These are phyloP conservation scores for Cicer cuneatum DNA, from an alignment of 306 rosid genomes.

Conservation along the genomic window DNA sequence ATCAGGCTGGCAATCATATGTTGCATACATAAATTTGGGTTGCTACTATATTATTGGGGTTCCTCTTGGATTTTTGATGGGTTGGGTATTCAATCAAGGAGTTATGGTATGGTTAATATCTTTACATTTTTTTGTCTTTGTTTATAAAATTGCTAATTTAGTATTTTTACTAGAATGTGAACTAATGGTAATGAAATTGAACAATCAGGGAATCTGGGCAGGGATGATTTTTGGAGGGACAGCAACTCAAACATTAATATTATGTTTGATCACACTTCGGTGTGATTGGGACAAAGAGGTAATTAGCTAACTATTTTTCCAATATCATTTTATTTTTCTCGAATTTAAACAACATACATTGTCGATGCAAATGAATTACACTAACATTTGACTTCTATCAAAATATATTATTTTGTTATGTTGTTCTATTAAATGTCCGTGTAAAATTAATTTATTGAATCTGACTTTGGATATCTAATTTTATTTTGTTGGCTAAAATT, in stretches of 20 bases:
- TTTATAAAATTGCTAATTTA: neutral
- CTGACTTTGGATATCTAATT: too few relatives aligned
- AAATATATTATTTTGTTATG: too few relatives aligned
- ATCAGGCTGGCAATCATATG: constrained; percentile 88
- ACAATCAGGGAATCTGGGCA: constrained; percentile 77
- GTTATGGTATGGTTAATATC: constrained; percentile 63
- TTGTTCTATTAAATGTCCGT: too few relatives aligned
- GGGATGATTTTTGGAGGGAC: constrained; percentile 94
- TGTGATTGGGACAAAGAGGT: constrained; percentile 89
- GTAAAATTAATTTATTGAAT: too few relatives aligned
- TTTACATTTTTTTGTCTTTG: neutral
- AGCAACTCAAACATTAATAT: constrained; percentile 69
- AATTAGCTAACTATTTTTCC: neutral
- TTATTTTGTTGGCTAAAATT: neutral
- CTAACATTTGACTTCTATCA: neutral
- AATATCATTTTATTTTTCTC: neutral
- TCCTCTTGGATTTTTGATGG: constrained; percentile 76
- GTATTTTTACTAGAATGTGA: constrained; percentile 8
- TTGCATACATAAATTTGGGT: constrained; percentile 84
- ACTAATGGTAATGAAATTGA: constrained; percentile 19
- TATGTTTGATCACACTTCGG: constrained; percentile 55
- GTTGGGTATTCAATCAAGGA: constrained; percentile 69
- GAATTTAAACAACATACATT: too few relatives aligned
- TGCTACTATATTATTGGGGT: constrained; percentile 80
- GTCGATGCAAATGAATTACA: neutral